A percentile compares a stretch with the other conserved stretches of the same genome.
phyloP scores from a whole-genome alignment of 2,329 filamentous ascomycete species.

The Exserohilum turcica region DNA sequence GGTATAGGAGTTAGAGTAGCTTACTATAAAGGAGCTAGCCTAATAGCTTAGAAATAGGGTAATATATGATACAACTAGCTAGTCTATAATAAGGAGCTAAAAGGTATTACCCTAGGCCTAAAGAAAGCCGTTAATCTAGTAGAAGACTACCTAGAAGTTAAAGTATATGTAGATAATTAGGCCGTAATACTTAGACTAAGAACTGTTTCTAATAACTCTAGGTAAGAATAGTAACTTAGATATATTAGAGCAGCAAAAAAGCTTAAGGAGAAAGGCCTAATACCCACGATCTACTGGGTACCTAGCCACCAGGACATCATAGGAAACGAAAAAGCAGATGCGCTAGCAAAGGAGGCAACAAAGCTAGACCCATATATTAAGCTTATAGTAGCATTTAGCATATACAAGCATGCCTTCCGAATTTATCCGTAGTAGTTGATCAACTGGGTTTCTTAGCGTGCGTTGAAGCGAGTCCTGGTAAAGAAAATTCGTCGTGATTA shows the following conservation, averaged over 20 bases:
- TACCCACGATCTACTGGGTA: not conserved
- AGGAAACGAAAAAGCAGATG: no score
- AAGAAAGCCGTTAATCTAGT: not conserved
- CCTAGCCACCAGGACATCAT: not conserved
- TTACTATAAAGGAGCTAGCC: not conserved
- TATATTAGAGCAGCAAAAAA: not conserved
- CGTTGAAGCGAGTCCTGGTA: no score
- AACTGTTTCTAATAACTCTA: not conserved
- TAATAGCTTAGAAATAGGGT: not conserved
- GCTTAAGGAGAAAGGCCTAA: not conserved
- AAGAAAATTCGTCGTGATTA: no score
- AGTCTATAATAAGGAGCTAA: not conserved
- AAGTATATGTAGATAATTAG: not conserved
- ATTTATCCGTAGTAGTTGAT: no score
- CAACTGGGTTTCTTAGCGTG: no score
- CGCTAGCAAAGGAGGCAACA: no score
- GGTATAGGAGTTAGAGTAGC: not conserved
- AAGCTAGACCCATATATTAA: no score
- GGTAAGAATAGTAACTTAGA: not conserved
- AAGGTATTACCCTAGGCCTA: not conserved
- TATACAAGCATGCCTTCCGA: no score
- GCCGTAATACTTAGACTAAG: not conserved
- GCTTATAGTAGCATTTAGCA: no score
- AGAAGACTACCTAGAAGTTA: not conserved
- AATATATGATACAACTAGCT: not conserved